phyloP scores from a whole-genome alignment of 768 basidiomycete species.

The Sistotremastrum niveocremeum region DNA sequence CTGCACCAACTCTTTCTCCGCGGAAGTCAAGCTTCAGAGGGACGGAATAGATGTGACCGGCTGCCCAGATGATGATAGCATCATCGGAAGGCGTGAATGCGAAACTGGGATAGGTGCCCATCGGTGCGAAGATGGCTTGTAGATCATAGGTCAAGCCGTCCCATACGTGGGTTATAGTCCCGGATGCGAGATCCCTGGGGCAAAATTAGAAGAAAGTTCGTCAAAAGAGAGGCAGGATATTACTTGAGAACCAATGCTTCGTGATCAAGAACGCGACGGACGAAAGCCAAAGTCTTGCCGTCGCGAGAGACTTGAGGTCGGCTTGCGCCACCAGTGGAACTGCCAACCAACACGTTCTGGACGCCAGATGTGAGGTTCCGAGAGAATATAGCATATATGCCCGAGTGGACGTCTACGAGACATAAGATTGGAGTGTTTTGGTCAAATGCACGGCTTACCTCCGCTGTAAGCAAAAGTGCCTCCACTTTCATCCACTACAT shows the following conservation, averaged over 20 bases:
- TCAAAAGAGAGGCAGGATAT: neutral
- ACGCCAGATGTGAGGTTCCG: constrained; percentile 43
- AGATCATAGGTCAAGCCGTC: constrained; percentile 58
- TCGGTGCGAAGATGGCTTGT: constrained; percentile 50
- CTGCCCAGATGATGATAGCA: constrained; percentile 60
- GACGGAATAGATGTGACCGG: constrained; percentile 52
- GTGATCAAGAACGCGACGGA: constrained; percentile 59
- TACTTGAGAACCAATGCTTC: constrained; percentile 61
- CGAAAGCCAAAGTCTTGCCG: constrained; percentile 56
- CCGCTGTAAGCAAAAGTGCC: constrained; percentile 48
- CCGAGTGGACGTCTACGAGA: constrained; percentile 45
- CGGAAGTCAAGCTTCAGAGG: constrained; percentile 37
- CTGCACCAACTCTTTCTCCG: constrained; percentile 37
- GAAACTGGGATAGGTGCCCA: constrained; percentile 72
- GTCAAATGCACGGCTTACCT: constrained; percentile 23
- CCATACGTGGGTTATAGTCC: constrained; percentile 52
- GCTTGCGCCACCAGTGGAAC: constrained; percentile 58
- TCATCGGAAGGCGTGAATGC: constrained; percentile 48
- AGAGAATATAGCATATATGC: constrained; percentile 62
- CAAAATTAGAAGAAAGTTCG: constrained; percentile 1
- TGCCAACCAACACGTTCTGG: constrained; percentile 38
- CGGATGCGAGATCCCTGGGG: constrained; percentile 49
- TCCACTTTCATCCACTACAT: constrained; percentile 22
- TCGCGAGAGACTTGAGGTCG: constrained; percentile 60
- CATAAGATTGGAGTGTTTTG: neutral